phyloP scores from a whole-genome alignment of 495 filamentous ascomycete species.

The Trichocladium antarcticum region DNA sequence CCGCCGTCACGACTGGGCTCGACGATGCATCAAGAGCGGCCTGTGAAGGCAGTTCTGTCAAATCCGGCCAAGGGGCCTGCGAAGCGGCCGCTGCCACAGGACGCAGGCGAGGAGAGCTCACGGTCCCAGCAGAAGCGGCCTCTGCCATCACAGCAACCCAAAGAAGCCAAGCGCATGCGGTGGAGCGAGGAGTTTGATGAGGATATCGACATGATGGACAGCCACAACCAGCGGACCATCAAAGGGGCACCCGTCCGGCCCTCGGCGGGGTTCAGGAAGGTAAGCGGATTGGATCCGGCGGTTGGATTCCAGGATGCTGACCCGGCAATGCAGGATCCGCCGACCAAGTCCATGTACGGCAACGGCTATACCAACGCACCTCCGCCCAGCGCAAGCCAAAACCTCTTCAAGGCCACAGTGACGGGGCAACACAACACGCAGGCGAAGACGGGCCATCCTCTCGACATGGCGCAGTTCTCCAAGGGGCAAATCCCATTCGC shows the following conservation, averaged over 20 bases:
- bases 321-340: constrained; percentile 38
- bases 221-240: constrained; percentile 36
- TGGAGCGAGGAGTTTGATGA: constrained; percentile 47
- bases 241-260: constrained; percentile 78
- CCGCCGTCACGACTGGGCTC: constrained; percentile 36
- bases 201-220: constrained; percentile 30
- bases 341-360: constrained; percentile 51
- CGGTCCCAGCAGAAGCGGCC: constrained; percentile 30
- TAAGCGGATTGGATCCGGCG: constrained; percentile 26
- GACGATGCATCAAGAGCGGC: constrained; percentile 35
- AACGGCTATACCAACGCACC: constrained; percentile 52
- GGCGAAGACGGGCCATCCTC: constrained; percentile 50
- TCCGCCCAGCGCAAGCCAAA: constrained; percentile 28
- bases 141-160: constrained; percentile 31
- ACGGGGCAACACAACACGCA: constrained; percentile 45
- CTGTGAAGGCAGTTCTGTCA: constrained; percentile 34
- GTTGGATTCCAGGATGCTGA: constrained; percentile 15
- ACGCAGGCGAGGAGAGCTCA: constrained; percentile 37
- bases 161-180: constrained; percentile 48
- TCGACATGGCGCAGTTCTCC: constrained; percentile 71
- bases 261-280: constrained; percentile 64
- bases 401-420: constrained; percentile 40
- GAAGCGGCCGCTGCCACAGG: constrained; percentile 42
- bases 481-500: constrained; percentile 88
- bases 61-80: constrained; percentile 33